A percentile compares a stretch with the other conserved stretches of the same genome.
These are phyloP conservation scores for Lupinus albus DNA, from an alignment of 306 rosid species.

Conservation along the genomic window DNA sequence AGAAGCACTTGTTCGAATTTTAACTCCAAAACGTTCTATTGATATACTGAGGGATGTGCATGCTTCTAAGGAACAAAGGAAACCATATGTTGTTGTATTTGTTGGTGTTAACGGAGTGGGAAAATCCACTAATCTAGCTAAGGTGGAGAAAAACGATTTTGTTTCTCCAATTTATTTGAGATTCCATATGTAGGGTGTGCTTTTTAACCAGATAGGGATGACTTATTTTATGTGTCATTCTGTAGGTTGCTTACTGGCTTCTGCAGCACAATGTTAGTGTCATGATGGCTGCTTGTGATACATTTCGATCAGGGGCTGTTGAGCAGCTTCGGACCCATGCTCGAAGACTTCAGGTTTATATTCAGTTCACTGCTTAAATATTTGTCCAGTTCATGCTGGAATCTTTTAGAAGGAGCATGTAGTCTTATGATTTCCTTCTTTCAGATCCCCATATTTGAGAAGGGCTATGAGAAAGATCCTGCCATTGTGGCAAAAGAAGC, in stretches of 20 bases:
- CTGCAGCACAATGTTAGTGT: slow-evolving; percentile 76
- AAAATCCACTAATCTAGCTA: slow-evolving; percentile 79
- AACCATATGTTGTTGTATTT: slow-evolving; percentile 78
- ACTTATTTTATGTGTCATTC: slow-evolving; percentile 19
- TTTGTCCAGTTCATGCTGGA: slow-evolving; percentile 5
- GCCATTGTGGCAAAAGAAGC: slow-evolving; percentile 96
- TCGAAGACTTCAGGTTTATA: slow-evolving; percentile 82
- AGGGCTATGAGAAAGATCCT: slow-evolving; percentile 94
- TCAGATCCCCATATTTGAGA: slow-evolving; percentile 88
- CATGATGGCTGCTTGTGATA: slow-evolving; percentile 97
- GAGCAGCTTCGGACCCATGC: slow-evolving; percentile 96
- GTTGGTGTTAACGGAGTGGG: slow-evolving; percentile 87
- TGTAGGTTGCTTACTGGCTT: slow-evolving; percentile 95
- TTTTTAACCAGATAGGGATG: slow-evolving; percentile 27
- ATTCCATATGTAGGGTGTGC: slow-evolving; percentile 5
- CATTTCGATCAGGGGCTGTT: slow-evolving; percentile 93
- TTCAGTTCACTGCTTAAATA: slow-evolving; percentile 20
- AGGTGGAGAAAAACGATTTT: slow-evolving; percentile 45
- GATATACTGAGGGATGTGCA: slow-evolving; percentile 81
- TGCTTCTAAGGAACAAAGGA: slow-evolving; percentile 74
- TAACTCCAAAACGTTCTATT: slow-evolving; percentile 76
- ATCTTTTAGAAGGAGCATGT: not conserved
- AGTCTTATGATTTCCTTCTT: slow-evolving; percentile 9
- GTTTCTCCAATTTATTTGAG: not conserved
- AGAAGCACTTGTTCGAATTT: slow-evolving; percentile 77